Evolutionary conservation across 768 basidiomycete species (phyloP).

Genomic region (Naganishia friedmannii): DNA sequence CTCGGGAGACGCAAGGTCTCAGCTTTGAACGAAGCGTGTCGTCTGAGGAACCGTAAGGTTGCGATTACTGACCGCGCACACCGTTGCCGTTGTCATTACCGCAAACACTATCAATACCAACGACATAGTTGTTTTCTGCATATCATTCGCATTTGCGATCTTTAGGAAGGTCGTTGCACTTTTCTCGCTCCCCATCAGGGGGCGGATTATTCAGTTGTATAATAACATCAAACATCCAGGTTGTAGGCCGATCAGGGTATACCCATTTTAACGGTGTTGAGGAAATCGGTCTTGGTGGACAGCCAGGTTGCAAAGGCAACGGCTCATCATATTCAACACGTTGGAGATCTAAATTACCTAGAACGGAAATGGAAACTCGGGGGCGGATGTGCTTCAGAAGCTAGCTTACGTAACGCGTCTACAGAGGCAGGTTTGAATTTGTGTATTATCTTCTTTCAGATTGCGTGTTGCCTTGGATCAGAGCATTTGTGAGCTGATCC

Average conservation of each 20-base stretch:
- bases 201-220: not conserved
- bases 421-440: not conserved
- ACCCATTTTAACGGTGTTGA: no score
- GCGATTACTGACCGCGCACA: not conserved
- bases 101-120: not conserved
- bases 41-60: not conserved
- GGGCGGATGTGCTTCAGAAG: not conserved
- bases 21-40: not conserved
- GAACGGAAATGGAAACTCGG: not conserved
- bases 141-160: not conserved
- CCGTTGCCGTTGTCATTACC: not conserved
- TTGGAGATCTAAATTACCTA: not conserved
- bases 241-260: not conserved
- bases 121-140: not conserved
- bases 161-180: not conserved
- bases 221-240: not conserved
- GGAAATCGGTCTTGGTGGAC: no score
- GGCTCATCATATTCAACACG: no score
- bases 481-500: no score
- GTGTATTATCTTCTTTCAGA: not conserved
- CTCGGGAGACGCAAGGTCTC: not conserved
- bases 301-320: no score
- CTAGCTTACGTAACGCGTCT: not conserved
- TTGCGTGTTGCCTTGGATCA: no score
- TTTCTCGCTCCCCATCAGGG: not conserved